Evolutionary conservation across 768 basidiomycete species (phyloP).

Genomic region (Chalciporus sphaerocephalus): DNA sequence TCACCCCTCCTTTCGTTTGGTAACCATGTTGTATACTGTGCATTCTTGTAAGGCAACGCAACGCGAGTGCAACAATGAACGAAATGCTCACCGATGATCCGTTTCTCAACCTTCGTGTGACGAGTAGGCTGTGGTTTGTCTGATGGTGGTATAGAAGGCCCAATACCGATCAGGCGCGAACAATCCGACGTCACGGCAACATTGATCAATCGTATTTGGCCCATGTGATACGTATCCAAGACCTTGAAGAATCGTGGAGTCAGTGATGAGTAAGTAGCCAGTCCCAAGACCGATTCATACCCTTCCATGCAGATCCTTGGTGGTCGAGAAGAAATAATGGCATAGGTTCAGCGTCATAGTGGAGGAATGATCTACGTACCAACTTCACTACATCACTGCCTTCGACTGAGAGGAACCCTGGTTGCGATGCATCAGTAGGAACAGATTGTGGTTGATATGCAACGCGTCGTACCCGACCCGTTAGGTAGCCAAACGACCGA

Average conservation of each 20-base stretch:
- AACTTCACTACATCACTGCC: slow-evolving; percentile 42
- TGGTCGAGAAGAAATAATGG: background rate
- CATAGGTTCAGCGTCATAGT: background rate
- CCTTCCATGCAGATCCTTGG: slow-evolving; percentile 41
- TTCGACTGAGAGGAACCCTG: slow-evolving; percentile 50
- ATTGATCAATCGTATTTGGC: slow-evolving; percentile 44
- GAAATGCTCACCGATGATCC: slow-evolving; percentile 39
- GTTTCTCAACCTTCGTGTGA: slow-evolving; percentile 48
- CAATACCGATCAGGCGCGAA: slow-evolving; percentile 44
- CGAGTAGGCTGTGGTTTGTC: slow-evolving; percentile 43
- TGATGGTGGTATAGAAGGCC: slow-evolving; percentile 38
- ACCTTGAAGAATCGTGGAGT: slow-evolving; percentile 24
- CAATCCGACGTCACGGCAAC: slow-evolving; percentile 46
- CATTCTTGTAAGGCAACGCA: background rate
- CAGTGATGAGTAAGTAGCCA: background rate
- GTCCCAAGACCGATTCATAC: slow-evolving; percentile 13
- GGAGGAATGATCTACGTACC: slow-evolving; percentile 25
- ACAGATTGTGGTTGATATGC: background rate
- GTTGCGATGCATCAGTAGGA: background rate
- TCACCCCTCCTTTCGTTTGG: slow-evolving; percentile 44
- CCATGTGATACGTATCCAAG: slow-evolving; percentile 39
- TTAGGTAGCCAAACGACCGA: slow-evolving; percentile 49
- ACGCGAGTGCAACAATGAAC: background rate
- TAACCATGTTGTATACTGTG: slow-evolving; percentile 46
- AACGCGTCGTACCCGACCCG: slow-evolving; percentile 37